Percentiles rank a stretch among this genome's conserved stretches.
These are phyloP conservation scores for Cocos nucifera DNA, from an alignment of 176 grass and related monocot genomes.

Conservation along the genomic window DNA sequence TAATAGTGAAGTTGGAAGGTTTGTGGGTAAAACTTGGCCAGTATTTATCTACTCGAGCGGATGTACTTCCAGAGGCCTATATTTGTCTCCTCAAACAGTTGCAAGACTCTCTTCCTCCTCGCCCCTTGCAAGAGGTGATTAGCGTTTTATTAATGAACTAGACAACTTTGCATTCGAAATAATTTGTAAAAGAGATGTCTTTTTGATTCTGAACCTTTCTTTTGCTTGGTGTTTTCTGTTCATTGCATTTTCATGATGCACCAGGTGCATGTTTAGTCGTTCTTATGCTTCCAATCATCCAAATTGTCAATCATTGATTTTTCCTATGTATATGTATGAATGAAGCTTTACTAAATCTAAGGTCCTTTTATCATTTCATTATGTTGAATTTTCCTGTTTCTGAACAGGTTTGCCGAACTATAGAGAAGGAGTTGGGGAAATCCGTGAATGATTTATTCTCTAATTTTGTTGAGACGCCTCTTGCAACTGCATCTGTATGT, in stretches of 20 bases:
- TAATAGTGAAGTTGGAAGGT: constrained; percentile 91
- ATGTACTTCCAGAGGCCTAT: constrained; percentile 92
- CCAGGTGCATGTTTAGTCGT: too few relatives aligned
- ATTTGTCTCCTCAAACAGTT: constrained; percentile 72
- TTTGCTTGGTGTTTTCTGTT: too few relatives aligned
- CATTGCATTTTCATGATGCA: too few relatives aligned
- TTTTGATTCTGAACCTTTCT: too few relatives aligned
- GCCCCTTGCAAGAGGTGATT: constrained; percentile 69
- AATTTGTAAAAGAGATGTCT: too few relatives aligned
- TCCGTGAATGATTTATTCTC: constrained; percentile 65
- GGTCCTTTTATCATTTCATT: too few relatives aligned
- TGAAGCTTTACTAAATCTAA: too few relatives aligned
- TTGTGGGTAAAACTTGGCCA: constrained; percentile 96
- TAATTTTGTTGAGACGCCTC: constrained; percentile 68
- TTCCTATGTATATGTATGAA: too few relatives aligned
- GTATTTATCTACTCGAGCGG: constrained; percentile 93
- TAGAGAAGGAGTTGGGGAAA: constrained; percentile 86
- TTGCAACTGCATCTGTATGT: constrained; percentile 96
- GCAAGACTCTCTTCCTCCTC: constrained; percentile 88
- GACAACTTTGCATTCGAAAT: too few relatives aligned
- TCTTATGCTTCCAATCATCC: too few relatives aligned
- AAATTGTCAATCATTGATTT: too few relatives aligned
- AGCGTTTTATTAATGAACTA: not conserved
- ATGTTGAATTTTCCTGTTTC: not conserved
- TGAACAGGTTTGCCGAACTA: constrained; percentile 66